Evolutionary conservation across 2,329 filamentous ascomycete genomes (phyloP), one percentile per base, ranked within the genome.

Genomic region (Xylariaceae sp.): DNA sequence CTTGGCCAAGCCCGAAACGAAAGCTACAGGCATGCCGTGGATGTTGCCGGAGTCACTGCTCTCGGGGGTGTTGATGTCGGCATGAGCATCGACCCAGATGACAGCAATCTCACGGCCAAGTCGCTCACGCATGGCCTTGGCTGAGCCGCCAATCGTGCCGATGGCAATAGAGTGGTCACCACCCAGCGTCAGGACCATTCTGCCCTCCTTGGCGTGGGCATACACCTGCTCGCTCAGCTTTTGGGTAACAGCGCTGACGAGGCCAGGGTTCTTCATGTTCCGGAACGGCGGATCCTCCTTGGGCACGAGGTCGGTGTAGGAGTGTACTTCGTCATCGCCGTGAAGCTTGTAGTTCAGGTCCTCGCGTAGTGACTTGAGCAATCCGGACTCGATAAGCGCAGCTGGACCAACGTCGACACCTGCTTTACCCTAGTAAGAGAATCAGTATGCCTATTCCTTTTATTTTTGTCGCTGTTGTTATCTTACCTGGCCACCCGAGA

Each of bases 71-170:
- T 99, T 99, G 76, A 99, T 96, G 70, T 99, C 94, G 47, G 92
- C 87, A 71, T 99, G 94, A 22, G 94, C 94, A 71, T 99, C 94
- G 31, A 99, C 94, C 94, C 94, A 99, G 68, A 99, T 95, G 50
- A 99, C 89, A 11, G 90, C 94, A 55, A 96, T 85, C 62, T 97
- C 92, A 48, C 86, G 80, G 40, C 76, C 82, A 51, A 95, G 74
- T 15, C 92, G 76, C 77, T 99, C 91, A 51, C 89, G 83, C 38
- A 89, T 85, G 0, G 92, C 94, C 73, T 86, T 89, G 33, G 91
- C 89, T 1, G 87, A 89, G 38, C 94, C 94, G 27, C 87, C 86
- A 60, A 99, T 83, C 42, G 90, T 95, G 55, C 94, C 94, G 61
- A 99, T 95, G 55, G 94, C 94, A 66, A 99, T 95, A 57, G 86